phyloP scores from a whole-genome alignment of 202 grass and related monocot species.

The Panicum virgatum region DNA sequence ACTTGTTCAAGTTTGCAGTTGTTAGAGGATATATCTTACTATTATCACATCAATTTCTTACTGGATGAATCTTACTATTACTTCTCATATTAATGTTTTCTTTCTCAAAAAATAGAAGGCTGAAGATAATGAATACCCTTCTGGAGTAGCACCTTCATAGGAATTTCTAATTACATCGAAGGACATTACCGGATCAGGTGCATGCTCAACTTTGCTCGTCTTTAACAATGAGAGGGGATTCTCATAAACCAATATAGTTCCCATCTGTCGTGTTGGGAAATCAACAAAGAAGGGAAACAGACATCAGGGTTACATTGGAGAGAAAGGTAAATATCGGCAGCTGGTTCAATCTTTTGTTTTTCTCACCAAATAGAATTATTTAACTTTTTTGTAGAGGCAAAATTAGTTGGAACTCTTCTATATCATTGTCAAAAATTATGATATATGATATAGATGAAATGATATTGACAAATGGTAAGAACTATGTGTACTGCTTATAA shows the following conservation, averaged over 20 bases:
- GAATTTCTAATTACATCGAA: slow-evolving; percentile 65
- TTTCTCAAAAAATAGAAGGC: slow-evolving; percentile 53
- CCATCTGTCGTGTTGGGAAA: slow-evolving; percentile 64
- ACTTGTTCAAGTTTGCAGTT: neutral
- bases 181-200: slow-evolving; percentile 58
- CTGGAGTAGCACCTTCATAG: slow-evolving; percentile 45
- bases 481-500: neutral
- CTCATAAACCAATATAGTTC: slow-evolving; percentile 54
- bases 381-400: too few relatives aligned
- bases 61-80: too few relatives aligned
- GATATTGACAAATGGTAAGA: neutral
- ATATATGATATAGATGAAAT: neutral
- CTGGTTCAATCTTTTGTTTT: neutral
- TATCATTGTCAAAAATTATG: neutral
- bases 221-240: slow-evolving; percentile 82
- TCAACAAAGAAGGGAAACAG: slow-evolving; percentile 75
- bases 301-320: slow-evolving; percentile 64
- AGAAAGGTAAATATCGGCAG: slow-evolving; percentile 69
- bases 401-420: neutral
- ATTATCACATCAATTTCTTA: too few relatives aligned
- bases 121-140: slow-evolving; percentile 69
- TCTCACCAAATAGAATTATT: too few relatives aligned
- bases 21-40: neutral
- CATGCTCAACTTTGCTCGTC: slow-evolving; percentile 56
- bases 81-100: neutral